phyloP scores from a whole-genome alignment of 768 basidiomycete species.

The Boletellus ananas region DNA sequence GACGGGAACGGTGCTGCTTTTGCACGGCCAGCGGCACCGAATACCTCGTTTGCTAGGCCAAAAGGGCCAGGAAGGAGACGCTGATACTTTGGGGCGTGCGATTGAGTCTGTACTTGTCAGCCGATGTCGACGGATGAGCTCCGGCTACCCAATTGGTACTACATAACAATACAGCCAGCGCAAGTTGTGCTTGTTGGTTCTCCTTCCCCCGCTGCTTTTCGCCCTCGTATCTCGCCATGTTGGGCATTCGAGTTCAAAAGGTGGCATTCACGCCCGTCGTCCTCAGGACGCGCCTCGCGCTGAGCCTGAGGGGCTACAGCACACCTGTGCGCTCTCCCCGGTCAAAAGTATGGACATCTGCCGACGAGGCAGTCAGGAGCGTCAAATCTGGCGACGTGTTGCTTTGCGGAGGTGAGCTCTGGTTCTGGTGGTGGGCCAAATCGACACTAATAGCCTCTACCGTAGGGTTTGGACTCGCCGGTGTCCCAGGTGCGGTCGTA shows the following conservation, averaged over 20 bases:
- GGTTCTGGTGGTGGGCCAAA: background rate
- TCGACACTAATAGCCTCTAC: slow-evolving; percentile 1
- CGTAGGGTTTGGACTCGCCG: slow-evolving; percentile 84
- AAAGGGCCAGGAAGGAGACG: slow-evolving; percentile 62
- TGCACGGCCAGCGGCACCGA: slow-evolving; percentile 19
- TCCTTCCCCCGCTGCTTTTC: background rate
- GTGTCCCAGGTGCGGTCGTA: slow-evolving; percentile 64
- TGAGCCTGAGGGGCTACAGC: slow-evolving; percentile 25
- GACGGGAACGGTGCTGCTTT: slow-evolving; percentile 5
- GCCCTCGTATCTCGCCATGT: slow-evolving; percentile 15
- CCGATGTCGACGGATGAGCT: slow-evolving; percentile 24
- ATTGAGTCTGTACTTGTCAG: background rate
- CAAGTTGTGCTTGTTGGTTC: background rate
- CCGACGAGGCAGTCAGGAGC: slow-evolving; percentile 79
- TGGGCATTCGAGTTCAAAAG: slow-evolving; percentile 13
- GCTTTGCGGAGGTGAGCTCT: slow-evolving; percentile 71
- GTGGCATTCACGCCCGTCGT: slow-evolving; percentile 15
- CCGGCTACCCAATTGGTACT: slow-evolving; percentile 8
- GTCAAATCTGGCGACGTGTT: slow-evolving; percentile 77
- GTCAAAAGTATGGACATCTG: slow-evolving; percentile 75
- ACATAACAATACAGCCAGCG: too few relatives aligned
- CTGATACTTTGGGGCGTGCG: slow-evolving; percentile 7
- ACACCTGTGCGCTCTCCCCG: slow-evolving; percentile 26
- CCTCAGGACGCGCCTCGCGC: slow-evolving; percentile 14
- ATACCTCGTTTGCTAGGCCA: slow-evolving; percentile 63